Evolutionary conservation across 2,329 filamentous ascomycete genomes (phyloP), one percentile per base, ranked within the genome.

Genomic region (Didymella glomerata): DNA sequence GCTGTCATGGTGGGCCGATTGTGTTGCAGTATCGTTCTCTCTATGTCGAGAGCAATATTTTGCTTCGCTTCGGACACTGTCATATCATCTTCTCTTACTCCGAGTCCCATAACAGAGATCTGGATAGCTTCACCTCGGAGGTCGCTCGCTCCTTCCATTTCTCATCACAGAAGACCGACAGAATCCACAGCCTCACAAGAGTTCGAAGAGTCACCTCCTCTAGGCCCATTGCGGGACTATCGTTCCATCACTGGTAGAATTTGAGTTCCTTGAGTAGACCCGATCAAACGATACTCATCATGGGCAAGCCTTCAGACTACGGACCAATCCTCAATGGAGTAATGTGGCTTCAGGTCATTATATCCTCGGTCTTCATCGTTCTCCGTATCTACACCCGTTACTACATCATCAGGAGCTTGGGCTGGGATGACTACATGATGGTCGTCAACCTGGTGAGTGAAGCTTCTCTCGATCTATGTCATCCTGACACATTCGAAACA

Each of bases 401-500:
- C 47, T 68, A 60, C 41, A 64, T 75, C 25, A 68, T 74, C 24
- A 59, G 63, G 14, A 72, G 62, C 40, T 27, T 72, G 16, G 72
- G 71, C 16, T 71, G 68, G 69, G 72, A 74, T 32, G 72, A 74
- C 48, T 46, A 68, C 1, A 42, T 74, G 47, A 74, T 73, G 68
- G 41, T 71, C 11, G 51, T 71, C 20, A 72, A 72, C 16, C 44
- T 72, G 54, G 71, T 71, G 63, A 40, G 68, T 57, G 2, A 14
- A 10, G 20, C 10, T 7, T 20, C n/a, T n/a, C 22, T 14, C 41
- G 13, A n/a, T 27, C 11, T 11, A 13, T 1, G 13, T 18, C n/a
- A 16, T 9, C 8, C 7, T 22, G n/a, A 16, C n/a, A 11, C 22
- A 3, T 9, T 34, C 16, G 3, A 30, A 16, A 5, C 20, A n/a